Evolutionary conservation across 345 rosid genomes (phyloP).

Genomic region (Gossypium anomalum): DNA sequence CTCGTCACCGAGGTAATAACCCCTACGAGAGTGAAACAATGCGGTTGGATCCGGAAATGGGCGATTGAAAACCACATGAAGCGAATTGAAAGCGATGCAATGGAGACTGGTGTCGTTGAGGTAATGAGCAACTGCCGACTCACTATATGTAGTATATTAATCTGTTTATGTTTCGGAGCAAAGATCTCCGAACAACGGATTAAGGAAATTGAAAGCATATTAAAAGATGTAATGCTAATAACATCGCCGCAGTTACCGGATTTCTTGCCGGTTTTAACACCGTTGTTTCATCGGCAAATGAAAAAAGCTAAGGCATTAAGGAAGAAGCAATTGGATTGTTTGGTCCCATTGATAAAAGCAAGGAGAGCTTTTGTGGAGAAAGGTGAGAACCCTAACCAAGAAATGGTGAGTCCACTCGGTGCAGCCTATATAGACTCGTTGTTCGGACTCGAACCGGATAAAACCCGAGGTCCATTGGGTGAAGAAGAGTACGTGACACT

Average conservation of each 20-base stretch:
- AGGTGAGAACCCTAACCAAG: constrained; percentile 35
- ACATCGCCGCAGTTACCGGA: constrained; percentile 73
- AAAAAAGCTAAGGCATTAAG: constrained; percentile 59
- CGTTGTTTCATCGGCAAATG: constrained; percentile 60
- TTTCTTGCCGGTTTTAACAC: constrained; percentile 75
- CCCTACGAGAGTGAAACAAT: constrained; percentile 68
- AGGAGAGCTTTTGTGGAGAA: constrained; percentile 52
- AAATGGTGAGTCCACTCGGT: constrained; percentile 84
- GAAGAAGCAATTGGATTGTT: constrained; percentile 66
- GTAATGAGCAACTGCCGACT: constrained; percentile 73
- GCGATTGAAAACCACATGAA: constrained; percentile 66
- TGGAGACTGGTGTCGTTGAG: constrained; percentile 58
- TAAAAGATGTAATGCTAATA: constrained; percentile 84
- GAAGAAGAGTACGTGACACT: constrained; percentile 86
- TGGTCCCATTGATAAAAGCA: constrained; percentile 60
- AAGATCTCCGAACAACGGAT: constrained; percentile 62
- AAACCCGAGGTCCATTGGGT: constrained; percentile 41
- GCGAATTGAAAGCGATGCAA: constrained; percentile 45
- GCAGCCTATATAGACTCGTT: constrained; percentile 92
- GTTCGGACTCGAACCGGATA: constrained; percentile 40
- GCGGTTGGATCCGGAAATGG: constrained; percentile 85
- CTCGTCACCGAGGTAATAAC: constrained; percentile 77
- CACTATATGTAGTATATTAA: constrained; percentile 70
- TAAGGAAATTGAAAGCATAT: constrained; percentile 54
- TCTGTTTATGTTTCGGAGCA: constrained; percentile 90